phyloP scores from a whole-genome alignment of 176 grass and related monocot genomes.

The Pontederia crassipes region DNA sequence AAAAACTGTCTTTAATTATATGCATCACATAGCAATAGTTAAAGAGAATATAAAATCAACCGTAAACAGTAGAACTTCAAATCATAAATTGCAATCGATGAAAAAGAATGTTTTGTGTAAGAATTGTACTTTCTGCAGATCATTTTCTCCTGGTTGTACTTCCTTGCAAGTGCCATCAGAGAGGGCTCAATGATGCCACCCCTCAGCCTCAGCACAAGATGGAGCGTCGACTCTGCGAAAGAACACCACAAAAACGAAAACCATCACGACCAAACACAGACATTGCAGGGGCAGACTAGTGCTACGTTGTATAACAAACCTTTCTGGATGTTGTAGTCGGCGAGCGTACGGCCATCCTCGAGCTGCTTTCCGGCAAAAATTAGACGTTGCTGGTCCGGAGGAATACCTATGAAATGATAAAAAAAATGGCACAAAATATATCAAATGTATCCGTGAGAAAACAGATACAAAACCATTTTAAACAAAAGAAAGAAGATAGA shows the following conservation, averaged over 20 bases:
- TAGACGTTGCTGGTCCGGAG: slow-evolving; percentile 9
- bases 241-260: neutral
- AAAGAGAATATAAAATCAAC: neutral
- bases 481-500: neutral
- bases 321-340: slow-evolving; percentile 15
- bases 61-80: neutral
- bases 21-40: too few species aligned
- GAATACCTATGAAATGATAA: slow-evolving; percentile 2
- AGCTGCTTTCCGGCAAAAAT: slow-evolving; percentile 17
- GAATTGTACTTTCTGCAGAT: slow-evolving; percentile 10
- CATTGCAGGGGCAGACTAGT: neutral
- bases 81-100: neutral
- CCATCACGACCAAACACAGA: neutral
- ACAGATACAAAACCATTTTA: neutral
- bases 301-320: neutral
- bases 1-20: neutral
- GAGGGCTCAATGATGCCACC: slow-evolving; percentile 17
- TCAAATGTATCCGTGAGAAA: neutral
- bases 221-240: slow-evolving; percentile 6
- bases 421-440: neutral
- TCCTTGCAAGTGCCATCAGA: slow-evolving; percentile 15
- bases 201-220: slow-evolving; percentile 14
- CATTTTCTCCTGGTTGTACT: slow-evolving; percentile 18
- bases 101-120: neutral
- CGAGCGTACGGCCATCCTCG: slow-evolving; percentile 10